Base-by-base conservation (phyloP, 805 yeast species). In the Kregervanrija delftensis region DNA sequence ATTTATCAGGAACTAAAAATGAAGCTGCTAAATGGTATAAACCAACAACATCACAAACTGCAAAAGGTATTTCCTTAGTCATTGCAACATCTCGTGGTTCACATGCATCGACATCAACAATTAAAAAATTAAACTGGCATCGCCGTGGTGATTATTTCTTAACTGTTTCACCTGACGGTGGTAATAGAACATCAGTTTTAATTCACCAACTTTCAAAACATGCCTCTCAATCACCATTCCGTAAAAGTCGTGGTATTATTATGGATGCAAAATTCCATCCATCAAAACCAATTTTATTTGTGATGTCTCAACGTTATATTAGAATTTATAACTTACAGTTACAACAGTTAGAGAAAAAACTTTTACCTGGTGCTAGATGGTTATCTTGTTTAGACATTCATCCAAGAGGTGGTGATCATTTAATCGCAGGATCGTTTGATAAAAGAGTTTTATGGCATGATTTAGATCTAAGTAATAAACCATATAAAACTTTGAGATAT, bases 191-290 rank as follows among this genome's bases (percentile, higher is more conserved):
- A 10, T 83, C 98, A 6, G 96, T 93, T 35, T 72, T 93, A 49
- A 88, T 93, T 52, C 99, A 93, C 67, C 98, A 93, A 70, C 68
- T 93, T 41, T 88, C 97, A 3, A 88, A 88, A 66, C 98, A 93
- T 68, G 74, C 84, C 48, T 83, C 98, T 13, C 99, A 93, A 69
- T 86, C 96, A 10, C 99, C 99, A 49, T 93, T 93, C 78, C 76
- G 81, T 54, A 87, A 87, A 65, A 79, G 96, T 33, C 86, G 86
- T 69, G 99, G 99, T 53, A 83, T 91, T 50, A 83, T 90, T 39
- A 89, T 89, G 83, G 96, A 89, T 63, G 97, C 96, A 50, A 85
- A 84, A 65, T 93, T 93, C 80, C 99, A 93, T 66, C 99, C 99
- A 30, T 83, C 86, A 69, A 83, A 86, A 59, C 99, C 99, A 17